phyloP scores from a whole-genome alignment of 768 basidiomycete genomes.

The Coprinellus aureogranulatus region DNA sequence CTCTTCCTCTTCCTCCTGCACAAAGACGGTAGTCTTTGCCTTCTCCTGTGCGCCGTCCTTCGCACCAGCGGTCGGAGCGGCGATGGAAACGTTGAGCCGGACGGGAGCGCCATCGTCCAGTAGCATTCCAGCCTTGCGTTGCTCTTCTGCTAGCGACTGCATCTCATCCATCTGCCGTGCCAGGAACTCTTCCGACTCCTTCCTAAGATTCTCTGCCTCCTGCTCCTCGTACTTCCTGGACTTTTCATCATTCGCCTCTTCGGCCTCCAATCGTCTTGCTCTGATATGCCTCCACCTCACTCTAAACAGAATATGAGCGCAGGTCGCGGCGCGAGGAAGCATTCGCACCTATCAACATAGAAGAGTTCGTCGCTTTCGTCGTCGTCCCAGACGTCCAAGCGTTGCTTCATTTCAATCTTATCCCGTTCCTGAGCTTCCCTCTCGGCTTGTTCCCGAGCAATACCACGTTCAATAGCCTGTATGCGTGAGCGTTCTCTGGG shows the following conservation, averaged over 20 bases:
- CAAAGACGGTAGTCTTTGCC: slow-evolving; percentile 56
- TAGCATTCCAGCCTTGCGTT: slow-evolving; percentile 85
- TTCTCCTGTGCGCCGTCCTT: slow-evolving; percentile 48
- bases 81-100: slow-evolving; percentile 75
- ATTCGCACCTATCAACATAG: slow-evolving; percentile 87
- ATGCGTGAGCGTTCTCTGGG: slow-evolving; percentile 83
- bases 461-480: slow-evolving; percentile 69
- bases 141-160: slow-evolving; percentile 87
- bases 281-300: slow-evolving; percentile 83
- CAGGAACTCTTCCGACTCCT: slow-evolving; percentile 91
- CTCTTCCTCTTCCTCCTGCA: slow-evolving; percentile 83
- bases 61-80: slow-evolving; percentile 35
- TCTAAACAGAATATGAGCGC: slow-evolving; percentile 34
- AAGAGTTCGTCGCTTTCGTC: slow-evolving; percentile 92
- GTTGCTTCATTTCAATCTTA: slow-evolving; percentile 71
- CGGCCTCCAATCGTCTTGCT: slow-evolving; percentile 64
- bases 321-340: too few species aligned
- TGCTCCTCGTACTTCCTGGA: slow-evolving; percentile 81
- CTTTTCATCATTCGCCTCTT: slow-evolving; percentile 81
- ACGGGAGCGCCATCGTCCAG: slow-evolving; percentile 92
- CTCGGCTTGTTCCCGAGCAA: slow-evolving; percentile 67
- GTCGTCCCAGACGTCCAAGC: slow-evolving; percentile 87
- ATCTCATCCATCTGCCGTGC: slow-evolving; percentile 95
- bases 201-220: slow-evolving; percentile 81
- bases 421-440: slow-evolving; percentile 80